phyloP scores from a whole-genome alignment of 805 yeast genomes.

The Pichia manshurica region DNA sequence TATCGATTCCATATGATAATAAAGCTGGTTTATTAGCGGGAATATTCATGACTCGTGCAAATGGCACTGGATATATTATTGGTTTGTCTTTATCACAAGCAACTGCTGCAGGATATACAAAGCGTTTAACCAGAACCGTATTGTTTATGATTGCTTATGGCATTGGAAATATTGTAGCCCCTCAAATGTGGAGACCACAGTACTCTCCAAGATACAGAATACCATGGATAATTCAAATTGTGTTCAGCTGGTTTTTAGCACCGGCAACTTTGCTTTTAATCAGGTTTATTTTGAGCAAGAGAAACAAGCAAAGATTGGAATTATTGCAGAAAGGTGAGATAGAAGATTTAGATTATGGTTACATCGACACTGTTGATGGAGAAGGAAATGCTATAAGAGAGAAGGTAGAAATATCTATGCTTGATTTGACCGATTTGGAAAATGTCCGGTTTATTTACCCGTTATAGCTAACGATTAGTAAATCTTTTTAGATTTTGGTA shows the following conservation, averaged over 20 bases:
- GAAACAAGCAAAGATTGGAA: constrained; percentile 29
- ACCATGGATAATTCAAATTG: constrained; percentile 49
- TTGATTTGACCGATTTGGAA: constrained; percentile 47
- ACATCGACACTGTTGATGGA: constrained; percentile 19
- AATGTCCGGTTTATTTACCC: constrained; percentile 37
- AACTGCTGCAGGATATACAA: constrained; percentile 45
- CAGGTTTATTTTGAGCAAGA: constrained; percentile 35
- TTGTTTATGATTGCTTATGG: constrained; percentile 40
- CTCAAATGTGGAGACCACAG: constrained; percentile 44
- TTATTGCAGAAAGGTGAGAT: constrained; percentile 13
- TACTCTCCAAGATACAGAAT: constrained; percentile 41
- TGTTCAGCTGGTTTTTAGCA: constrained; percentile 39
- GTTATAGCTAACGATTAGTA: neutral
- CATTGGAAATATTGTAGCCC: constrained; percentile 44
- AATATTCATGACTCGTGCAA: constrained; percentile 13
- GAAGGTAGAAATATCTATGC: constrained; percentile 36
- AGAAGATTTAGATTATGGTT: constrained; percentile 20
- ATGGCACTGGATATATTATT: constrained; percentile 15
- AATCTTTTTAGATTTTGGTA: neutral
- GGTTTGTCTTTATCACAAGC: constrained; percentile 29
- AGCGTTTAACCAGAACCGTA: constrained; percentile 41
- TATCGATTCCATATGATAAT: constrained; percentile 36
- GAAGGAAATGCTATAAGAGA: constrained; percentile 26
- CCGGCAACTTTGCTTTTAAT: constrained; percentile 38
- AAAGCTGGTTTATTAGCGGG: constrained; percentile 38